phyloP scores from a whole-genome alignment of 2,329 filamentous ascomycete species.

The Trichophaea hybrida region DNA sequence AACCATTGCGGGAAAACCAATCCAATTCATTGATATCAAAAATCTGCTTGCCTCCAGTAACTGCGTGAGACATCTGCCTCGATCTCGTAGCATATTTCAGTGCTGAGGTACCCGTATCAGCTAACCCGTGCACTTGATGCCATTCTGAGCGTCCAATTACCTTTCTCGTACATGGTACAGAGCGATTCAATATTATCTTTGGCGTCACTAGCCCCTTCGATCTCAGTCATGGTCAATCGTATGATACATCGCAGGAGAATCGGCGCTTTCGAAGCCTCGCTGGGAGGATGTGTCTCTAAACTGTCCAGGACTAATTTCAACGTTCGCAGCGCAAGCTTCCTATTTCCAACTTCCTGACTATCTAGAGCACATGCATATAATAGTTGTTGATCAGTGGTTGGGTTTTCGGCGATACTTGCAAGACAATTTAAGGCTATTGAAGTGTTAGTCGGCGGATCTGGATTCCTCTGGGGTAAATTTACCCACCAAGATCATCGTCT shows the following conservation, averaged over 20 bases:
- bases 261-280: constrained; percentile 37
- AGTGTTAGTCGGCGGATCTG: not conserved
- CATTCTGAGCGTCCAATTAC: not conserved
- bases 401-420: constrained; percentile 41
- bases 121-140: constrained; percentile 14
- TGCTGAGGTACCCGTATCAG: constrained; percentile 32
- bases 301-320: constrained; percentile 47
- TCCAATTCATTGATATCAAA: constrained; percentile 56
- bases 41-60: constrained; percentile 19
- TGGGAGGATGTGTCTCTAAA: constrained; percentile 32
- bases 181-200: constrained; percentile 6
- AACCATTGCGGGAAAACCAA: constrained; percentile 73
- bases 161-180: constrained; percentile 6
- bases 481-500: constrained; percentile 40
- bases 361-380: constrained; percentile 71
- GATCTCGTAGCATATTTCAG: constrained; percentile 33
- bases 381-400: constrained; percentile 44
- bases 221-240: constrained; percentile 32
- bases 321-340: constrained; percentile 43
- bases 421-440: constrained; percentile 48
- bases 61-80: constrained; percentile 26
- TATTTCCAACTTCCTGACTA: constrained; percentile 52
- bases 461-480: not conserved
- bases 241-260: constrained; percentile 50
- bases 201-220: constrained; percentile 29